Conservation (phyloP, 352 stramenopile genomes). For the Pythium monospermum region DNA sequence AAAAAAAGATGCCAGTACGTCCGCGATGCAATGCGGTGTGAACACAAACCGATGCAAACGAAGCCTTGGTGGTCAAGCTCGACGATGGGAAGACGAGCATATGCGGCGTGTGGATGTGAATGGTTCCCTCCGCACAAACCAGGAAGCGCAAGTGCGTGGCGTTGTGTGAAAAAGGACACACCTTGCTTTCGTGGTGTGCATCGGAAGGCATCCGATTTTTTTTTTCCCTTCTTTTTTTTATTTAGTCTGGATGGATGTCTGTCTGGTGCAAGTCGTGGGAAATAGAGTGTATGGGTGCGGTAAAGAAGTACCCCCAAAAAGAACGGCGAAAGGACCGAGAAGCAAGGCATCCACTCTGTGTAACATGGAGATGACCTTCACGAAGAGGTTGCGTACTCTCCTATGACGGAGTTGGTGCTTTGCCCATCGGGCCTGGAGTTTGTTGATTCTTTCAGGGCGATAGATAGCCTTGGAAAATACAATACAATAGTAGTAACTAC, state of each 20-base stretch:
- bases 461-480: too few relatives aligned
- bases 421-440: too few relatives aligned
- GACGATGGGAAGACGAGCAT: constrained; percentile 22
- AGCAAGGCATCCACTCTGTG: too few relatives aligned
- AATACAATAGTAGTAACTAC: too few relatives aligned
- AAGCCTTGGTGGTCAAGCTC: constrained; percentile 8
- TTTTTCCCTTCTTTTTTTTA: constrained; percentile 23
- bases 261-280: constrained; percentile 20
- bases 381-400: background rate
- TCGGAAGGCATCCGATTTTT: constrained; percentile 14
- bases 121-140: background rate
- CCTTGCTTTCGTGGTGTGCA: constrained; percentile 12
- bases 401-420: too few relatives aligned
- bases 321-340: constrained; percentile 3
- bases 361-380: too few relatives aligned
- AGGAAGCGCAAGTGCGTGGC: background rate
- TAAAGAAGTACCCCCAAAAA: constrained; percentile 15
- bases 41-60: too few relatives aligned
- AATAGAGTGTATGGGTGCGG: constrained; percentile 19
- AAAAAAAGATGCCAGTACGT: constrained; percentile 1
- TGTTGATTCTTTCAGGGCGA: too few relatives aligned
- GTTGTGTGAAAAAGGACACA: too few relatives aligned
- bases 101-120: background rate
- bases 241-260: constrained; percentile 20
- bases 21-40: background rate